phyloP scores from a whole-genome alignment of 257 asterid genomes.

The Buddleja alternifolia region DNA sequence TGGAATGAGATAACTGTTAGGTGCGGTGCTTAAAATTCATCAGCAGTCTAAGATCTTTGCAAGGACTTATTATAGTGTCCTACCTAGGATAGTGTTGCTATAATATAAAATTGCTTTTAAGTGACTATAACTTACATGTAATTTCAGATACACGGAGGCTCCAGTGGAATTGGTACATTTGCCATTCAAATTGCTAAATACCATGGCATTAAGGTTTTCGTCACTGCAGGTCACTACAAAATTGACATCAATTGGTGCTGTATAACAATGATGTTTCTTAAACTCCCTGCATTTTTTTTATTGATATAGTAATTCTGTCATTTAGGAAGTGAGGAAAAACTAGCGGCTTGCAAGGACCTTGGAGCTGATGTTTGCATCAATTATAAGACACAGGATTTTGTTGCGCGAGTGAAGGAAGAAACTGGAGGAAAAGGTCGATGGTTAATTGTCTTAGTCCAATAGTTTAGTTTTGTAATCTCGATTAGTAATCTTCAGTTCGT shows the following conservation, averaged over 20 bases:
- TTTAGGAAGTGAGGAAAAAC: conserved; percentile 88
- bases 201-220: conserved; percentile 70
- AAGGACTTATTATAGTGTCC: background rate
- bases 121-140: conserved; percentile 7
- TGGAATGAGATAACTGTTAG: background rate
- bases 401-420: conserved; percentile 85
- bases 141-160: conserved; percentile 94
- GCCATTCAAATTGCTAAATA: conserved; percentile 92
- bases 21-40: background rate
- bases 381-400: conserved; percentile 92
- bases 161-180: conserved; percentile 98
- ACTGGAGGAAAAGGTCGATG: conserved; percentile 82
- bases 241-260: conserved; percentile 12
- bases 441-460: conserved; percentile 1
- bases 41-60: background rate
- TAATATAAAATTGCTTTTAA: background rate
- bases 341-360: conserved; percentile 87
- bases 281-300: background rate
- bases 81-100: background rate
- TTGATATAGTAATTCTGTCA: background rate
- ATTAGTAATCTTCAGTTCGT: background rate
- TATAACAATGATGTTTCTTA: background rate
- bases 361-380: conserved; percentile 98
- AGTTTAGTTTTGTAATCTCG: background rate
- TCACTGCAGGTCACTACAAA: conserved; percentile 81